Base-by-base conservation (phyloP, 1,284 basidiomycete genomes). In the Irpex lacteus region DNA sequence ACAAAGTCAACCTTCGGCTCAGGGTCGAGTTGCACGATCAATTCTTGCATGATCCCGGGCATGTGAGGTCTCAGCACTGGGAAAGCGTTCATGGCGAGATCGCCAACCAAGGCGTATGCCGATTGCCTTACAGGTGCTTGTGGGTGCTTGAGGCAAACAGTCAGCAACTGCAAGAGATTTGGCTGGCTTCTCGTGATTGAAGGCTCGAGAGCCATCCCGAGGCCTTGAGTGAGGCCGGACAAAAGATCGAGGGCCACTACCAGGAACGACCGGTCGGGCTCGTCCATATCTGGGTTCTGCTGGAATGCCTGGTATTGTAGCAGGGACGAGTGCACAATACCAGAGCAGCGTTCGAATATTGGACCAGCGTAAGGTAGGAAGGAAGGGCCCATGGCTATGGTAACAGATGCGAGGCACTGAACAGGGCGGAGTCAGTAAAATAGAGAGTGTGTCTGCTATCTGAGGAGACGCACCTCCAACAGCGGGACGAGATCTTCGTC, bases 381-480 rank as follows among this genome's bases (percentile, higher is more conserved):
- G 0, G 95, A 87, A n/a, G 87, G 82, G 1, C 96, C 96, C 77
- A 98, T 94, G 8, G 97, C 96, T 70, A 99, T 98, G 0, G 97
- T 96, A 19, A 99, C 95, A 5, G 96, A 98, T 1, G 97, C 97
- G 57, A 99, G 85, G 77, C 98, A 99, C 94, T 98, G 74, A n/a
- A 6, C 65, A 56, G 36, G 57, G 49, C 69, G 36, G 60, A 32
- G 63, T 65, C 38, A 64, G 21, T n/a, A 18, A 72, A 60, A 63
- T 36, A 44, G 55, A 56, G 50, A 40, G 58, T 32, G 61, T 19
- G 63, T 55, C 44, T 53, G 15, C 44, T 34, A 63, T 36, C 34
- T 37, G 34, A 2, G 9, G 52, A 13, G 6, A 75, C 82, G 64
- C 67, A 95, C 94, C 87, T 98, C 96, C 13, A 98, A 85, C 40